Evolutionary conservation across 208 protist genomes (phyloP).

Genomic region (Trypanosoma rangeli): DNA sequence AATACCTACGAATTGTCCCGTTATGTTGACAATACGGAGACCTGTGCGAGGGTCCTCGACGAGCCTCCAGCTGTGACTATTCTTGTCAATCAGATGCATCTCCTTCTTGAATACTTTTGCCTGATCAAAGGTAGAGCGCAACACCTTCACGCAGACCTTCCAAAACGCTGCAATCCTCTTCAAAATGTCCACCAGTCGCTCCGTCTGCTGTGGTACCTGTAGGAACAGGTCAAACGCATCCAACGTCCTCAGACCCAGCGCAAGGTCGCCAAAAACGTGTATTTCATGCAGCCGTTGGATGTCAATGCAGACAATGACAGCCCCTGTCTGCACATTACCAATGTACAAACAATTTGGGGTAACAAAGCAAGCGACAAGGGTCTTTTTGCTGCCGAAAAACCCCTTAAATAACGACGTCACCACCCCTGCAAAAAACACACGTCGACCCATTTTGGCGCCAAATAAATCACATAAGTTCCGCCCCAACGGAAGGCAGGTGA

Average conservation of each 20-base stretch:
- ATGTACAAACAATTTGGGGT: conserved; percentile 31
- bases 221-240: conserved; percentile 15
- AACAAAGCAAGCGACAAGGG: conserved; percentile 24
- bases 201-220: conserved; percentile 8
- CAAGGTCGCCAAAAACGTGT: conserved; percentile 8
- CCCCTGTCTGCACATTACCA: conserved; percentile 23
- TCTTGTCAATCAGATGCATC: conserved; percentile 21
- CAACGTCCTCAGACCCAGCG: conserved; percentile 11
- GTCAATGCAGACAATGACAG: conserved; percentile 18
- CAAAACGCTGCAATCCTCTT: conserved; percentile 16
- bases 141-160: conserved; percentile 3
- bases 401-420: conserved; percentile 25
- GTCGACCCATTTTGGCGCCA: conserved; percentile 16
- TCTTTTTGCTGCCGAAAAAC: conserved; percentile 23
- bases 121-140: neutral
- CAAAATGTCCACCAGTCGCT: conserved; percentile 20
- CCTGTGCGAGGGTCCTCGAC: conserved; percentile 30
- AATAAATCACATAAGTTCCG: conserved; percentile 20
- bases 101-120: conserved; percentile 19
- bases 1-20: neutral
- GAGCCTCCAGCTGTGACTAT: conserved; percentile 14
- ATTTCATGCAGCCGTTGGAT: conserved; percentile 22
- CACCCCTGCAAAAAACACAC: conserved; percentile 24
- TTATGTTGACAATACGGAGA: conserved; percentile 21
- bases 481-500: conserved; percentile 7